Conservation (phyloP, 768 basidiomycete genomes). For the Hygrocybe coccinea region DNA sequence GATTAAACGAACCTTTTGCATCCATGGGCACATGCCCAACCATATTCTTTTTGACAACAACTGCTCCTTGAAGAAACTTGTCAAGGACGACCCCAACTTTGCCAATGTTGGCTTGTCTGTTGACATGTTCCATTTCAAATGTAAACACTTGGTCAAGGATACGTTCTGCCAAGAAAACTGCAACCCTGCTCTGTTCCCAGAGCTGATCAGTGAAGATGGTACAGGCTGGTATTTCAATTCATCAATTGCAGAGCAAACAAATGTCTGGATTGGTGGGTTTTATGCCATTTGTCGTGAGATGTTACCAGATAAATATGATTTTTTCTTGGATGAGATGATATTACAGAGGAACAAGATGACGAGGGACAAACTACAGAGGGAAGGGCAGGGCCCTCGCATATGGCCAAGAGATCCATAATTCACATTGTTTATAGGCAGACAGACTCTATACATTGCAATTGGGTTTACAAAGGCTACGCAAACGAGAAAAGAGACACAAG, state of each 20-base stretch:
- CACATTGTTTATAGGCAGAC: too few relatives aligned
- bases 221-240: slow-evolving; percentile 39
- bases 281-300: slow-evolving; percentile 7
- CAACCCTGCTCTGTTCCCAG: slow-evolving; percentile 33
- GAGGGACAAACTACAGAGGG: too few relatives aligned
- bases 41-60: slow-evolving; percentile 16
- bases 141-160: slow-evolving; percentile 29
- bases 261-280: slow-evolving; percentile 41
- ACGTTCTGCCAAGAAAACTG: slow-evolving; percentile 24
- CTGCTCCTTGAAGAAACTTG: neutral
- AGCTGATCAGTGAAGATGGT: slow-evolving; percentile 25
- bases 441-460: too few relatives aligned
- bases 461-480: too few relatives aligned
- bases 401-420: too few relatives aligned
- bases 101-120: slow-evolving; percentile 21
- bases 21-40: slow-evolving; percentile 8
- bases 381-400: too few relatives aligned
- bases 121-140: slow-evolving; percentile 35
- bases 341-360: too few relatives aligned
- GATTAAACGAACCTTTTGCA: slow-evolving; percentile 16
- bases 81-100: too few relatives aligned
- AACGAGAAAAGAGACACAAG: too few relatives aligned
- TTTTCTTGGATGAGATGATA: too few relatives aligned
- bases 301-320: too few relatives aligned
- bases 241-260: slow-evolving; percentile 37